Evolutionary conservation across 495 filamentous ascomycete genomes (phyloP), one percentile per base, ranked within the genome.

Genomic region (Penicillium canescens): DNA sequence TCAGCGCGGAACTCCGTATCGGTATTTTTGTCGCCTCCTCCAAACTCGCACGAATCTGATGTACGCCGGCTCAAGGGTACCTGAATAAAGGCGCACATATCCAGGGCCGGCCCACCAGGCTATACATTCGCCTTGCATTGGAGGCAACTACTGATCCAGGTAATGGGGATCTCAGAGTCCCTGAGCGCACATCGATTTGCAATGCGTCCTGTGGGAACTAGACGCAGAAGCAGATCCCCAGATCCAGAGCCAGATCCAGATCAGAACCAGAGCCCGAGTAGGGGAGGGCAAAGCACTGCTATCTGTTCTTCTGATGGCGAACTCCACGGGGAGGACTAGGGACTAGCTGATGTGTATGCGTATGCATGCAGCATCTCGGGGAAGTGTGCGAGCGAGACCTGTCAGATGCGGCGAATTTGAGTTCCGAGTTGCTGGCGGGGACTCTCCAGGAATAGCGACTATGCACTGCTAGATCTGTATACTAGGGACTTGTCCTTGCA

Each of bases 321-420:
- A 50, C 53, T 57, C 59, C 64, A 65, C 62, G 54, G 62, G 49
- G 42, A 18, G 18, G 18, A 18, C 18, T 39, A 39, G 23, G 16
- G 24, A 47, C 23, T 42, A 28, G 31, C 40, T 48, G 13, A 23
- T 33, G 48, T 42, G 48, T 42, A 34, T 36, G 26, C 34, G 20
- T 28, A 37, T 42, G 31, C 28, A 43, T 50, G 47, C 37, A 37
- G 44, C 20, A 47, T 7, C 20, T 51, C 50, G 46, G 46, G 50
- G 52, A 55, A 53, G 42, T 31, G 47, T 13, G n/a, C 26, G n/a
- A 45, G 38, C 18, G 36, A 51, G 59, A 67, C 43, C 34, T 67
- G 49, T 67, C 64, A 67, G 55, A 60, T 65, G 64, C 61, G 58
- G 61, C 55, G 28, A 59, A 59, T 54, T 66, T 64, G 57, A 66